Evolutionary conservation across 78 protist species (phyloP), one percentile per base, ranked within the genome.

Genomic region (Creolimax fragrantissima): DNA sequence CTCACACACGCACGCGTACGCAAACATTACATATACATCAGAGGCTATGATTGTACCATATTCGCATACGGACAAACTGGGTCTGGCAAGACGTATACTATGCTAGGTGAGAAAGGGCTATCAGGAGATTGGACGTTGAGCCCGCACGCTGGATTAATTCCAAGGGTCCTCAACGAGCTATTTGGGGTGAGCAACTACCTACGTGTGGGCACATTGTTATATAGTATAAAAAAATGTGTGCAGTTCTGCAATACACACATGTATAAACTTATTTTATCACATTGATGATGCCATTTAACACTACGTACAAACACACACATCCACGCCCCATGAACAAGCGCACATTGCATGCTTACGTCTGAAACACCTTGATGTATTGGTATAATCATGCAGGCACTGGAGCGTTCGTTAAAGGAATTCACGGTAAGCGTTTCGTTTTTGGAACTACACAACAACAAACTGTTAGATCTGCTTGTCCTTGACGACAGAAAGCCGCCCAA

Each of bases 1-100:
- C 11, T 58, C 11, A 32, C 74, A 58, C 74, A 24, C 74, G 74
- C n/a, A n/a, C 74, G 74, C 74, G 74, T 58, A 1, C 74, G 24
- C 74, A 58, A 17, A 58, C 74, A 58, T 32, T 58, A 58, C 90
- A 86, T 37, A 86, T 86, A 37, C 44, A 86, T 5, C 35, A 17
- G 5, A 37, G 4, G 96, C 43, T 95, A 84, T 93, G 93, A 84
- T 88, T 41, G 89, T 47, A 93, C 96, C 81, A 35, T 95, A 42
- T 88, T 95, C 3, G 96, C 95, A 17, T 86, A 95, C 45, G 96
- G 96, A 5, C 94, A 91, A 89, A 95, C 96, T 0, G 93, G 94
- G 3, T 45, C 95, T 41, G 96, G 96, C 39, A 95, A 95, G 93
- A 95, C 96, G 3, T 81, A 81, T 88, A 95, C 96, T 37, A 95